Evolutionary conservation across 2,329 filamentous ascomycete species (phyloP).

Genomic region (Rhynchosporium agropyri): DNA sequence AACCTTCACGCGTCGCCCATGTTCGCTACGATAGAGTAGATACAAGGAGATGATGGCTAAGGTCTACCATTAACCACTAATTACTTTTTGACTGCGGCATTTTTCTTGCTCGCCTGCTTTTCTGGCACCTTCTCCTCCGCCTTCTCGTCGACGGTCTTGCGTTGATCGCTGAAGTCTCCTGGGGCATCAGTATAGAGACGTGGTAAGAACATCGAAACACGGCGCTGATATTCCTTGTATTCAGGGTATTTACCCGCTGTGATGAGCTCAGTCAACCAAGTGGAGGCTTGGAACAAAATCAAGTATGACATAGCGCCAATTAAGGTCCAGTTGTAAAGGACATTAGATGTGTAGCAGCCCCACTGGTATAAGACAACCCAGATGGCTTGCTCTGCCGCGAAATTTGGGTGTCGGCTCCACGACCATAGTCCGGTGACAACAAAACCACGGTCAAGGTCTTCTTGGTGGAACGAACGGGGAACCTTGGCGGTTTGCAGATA

Average conservation of each 20-base stretch:
- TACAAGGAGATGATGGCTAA: too few relatives aligned
- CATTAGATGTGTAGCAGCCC: conserved; percentile 74
- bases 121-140: conserved; percentile 17
- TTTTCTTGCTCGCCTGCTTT: conserved; percentile 2
- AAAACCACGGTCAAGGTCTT: conserved; percentile 89
- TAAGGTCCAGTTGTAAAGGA: conserved; percentile 77
- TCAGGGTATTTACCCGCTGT: conserved; percentile 83
- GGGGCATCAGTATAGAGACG: conserved; percentile 33
- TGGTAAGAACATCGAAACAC: conserved; percentile 84
- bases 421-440: conserved; percentile 82
- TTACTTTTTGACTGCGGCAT: conserved; percentile 5
- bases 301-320: conserved; percentile 71
- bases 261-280: conserved; percentile 82
- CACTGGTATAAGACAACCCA: conserved; percentile 91
- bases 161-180: conserved; percentile 38
- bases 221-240: conserved; percentile 80
- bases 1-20: too few relatives aligned
- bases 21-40: too few relatives aligned
- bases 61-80: neutral
- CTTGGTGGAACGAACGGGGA: conserved; percentile 63
- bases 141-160: conserved; percentile 30
- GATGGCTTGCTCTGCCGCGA: conserved; percentile 85
- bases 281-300: conserved; percentile 85
- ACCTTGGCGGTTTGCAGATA: conserved; percentile 77
- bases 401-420: conserved; percentile 92